Conservation (phyloP, 352 stramenopile genomes). For the Aphanomyces invadans region DNA sequence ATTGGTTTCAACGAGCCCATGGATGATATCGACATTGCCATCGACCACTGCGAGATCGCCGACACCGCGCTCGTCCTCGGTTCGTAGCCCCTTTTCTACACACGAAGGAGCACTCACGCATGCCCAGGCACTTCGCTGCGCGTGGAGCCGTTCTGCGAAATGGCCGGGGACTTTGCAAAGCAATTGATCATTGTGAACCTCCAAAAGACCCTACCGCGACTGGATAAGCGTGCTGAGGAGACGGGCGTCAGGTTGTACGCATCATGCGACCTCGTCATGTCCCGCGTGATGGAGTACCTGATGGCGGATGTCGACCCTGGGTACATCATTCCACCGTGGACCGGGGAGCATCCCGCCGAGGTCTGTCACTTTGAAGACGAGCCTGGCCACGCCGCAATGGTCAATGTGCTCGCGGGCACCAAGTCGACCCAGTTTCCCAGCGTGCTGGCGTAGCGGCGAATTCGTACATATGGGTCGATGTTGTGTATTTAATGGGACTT, state of each 20-base stretch:
- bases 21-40: conserved; percentile 67
- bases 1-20: conserved; percentile 75
- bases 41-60: conserved; percentile 67
- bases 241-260: conserved; percentile 63
- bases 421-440: background rate
- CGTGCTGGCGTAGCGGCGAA: background rate
- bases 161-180: conserved; percentile 67
- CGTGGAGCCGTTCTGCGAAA: conserved; percentile 74
- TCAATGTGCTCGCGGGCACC: conserved; percentile 67
- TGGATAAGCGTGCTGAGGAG: conserved; percentile 55
- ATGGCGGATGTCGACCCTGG: conserved; percentile 32
- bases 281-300: conserved; percentile 62
- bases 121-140: conserved; percentile 44
- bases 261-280: conserved; percentile 70
- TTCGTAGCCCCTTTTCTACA: background rate
- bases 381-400: conserved; percentile 51
- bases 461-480: background rate
- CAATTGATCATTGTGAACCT: conserved; percentile 72
- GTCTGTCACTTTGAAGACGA: conserved; percentile 28
- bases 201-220: conserved; percentile 54
- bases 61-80: conserved; percentile 72
- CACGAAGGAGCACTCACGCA: no score
- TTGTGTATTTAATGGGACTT: background rate
- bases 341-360: conserved; percentile 49
- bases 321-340: conserved; percentile 58